Evolutionary conservation across 2,329 filamentous ascomycete genomes (phyloP).

Genomic region (Parastagonospora avenae): DNA sequence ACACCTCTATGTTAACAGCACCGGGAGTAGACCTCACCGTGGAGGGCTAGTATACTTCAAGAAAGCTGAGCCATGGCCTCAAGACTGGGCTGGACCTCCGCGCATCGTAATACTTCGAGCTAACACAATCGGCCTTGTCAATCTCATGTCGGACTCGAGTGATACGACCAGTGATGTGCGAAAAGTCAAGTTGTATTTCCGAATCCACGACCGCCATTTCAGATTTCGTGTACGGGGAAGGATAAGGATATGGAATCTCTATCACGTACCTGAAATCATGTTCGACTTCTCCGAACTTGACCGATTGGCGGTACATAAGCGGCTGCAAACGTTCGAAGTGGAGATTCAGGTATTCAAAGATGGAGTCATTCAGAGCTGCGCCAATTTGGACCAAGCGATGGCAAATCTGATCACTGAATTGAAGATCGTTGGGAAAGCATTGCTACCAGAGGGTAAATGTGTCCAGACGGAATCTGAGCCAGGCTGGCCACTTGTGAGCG

Average conservation of each 20-base stretch:
- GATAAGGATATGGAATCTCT: not conserved
- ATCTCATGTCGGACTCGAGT: not conserved
- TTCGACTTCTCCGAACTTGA: slow-evolving; percentile 1
- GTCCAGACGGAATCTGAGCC: not conserved
- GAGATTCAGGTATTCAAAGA: not conserved
- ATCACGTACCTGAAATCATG: not conserved
- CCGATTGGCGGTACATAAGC: not conserved
- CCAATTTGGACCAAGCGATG: not conserved
- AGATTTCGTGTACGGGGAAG: no score
- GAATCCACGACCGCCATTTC: no score
- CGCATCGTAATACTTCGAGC: not conserved
- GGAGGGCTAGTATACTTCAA: not conserved
- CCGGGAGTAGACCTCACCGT: not conserved
- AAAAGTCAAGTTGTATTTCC: not conserved
- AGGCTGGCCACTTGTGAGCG: not conserved
- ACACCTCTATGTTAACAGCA: not conserved
- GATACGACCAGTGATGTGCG: not conserved
- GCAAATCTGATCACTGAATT: not conserved
- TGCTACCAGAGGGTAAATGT: not conserved
- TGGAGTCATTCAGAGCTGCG: not conserved
- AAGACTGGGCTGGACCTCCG: not conserved
- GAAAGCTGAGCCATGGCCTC: not conserved
- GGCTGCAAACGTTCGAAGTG: not conserved
- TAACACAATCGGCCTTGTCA: not conserved
- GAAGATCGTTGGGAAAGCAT: not conserved